Evolutionary conservation across 768 basidiomycete genomes (phyloP), one percentile per base, ranked within the genome.

Genomic region (Naematelia aurantialba): DNA sequence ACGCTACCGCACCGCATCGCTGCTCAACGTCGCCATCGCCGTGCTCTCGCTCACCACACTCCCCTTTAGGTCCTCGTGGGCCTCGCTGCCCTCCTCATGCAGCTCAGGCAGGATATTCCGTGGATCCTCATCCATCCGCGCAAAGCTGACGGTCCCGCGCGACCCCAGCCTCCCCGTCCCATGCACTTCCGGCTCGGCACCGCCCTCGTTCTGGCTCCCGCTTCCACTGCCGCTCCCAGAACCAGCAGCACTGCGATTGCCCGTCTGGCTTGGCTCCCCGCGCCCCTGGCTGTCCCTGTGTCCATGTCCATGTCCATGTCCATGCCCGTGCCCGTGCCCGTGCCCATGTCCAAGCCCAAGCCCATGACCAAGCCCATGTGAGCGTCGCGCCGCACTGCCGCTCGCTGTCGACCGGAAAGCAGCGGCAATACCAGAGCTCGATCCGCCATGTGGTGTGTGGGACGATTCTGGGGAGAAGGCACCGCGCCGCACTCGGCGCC

Each of bases 401-500:
- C 8, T 17, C 8, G 34, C 17, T 17, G 17, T 8, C 8, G 34
- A 39, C 17, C 34, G 34, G 34, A 39, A 39, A 8, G 34, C 34
- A 8, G 34, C 34, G 8, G 34, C 34, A 8, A 39, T 39, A 8
- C 34, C 34, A 39, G 34, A 8, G 17, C 34, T 39, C 34, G 54
- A 56, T 22, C 42, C n/a, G 42, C 14, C 47, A 31, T 47, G n/a
- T 11, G 46, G 21, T 5, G 8, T 8, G 3, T 31, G 58, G 19
- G 58, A 52, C 5, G 14, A n/a, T 27, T 29, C 25, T 10, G 64
- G 59, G 1, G 61, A 61, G 45, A 76, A 67, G 3, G 67, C 61
- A 5, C 72, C 74, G 50, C 71, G 74, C 29, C 67, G 60, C 2
- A 74, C 72, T 47, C 67, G 66, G 47, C 58, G 62, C 5, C 74